Evolutionary conservation across 257 asterid genomes (phyloP), one percentile per base, ranked within the genome.

Genomic region (Ilex asprella): DNA sequence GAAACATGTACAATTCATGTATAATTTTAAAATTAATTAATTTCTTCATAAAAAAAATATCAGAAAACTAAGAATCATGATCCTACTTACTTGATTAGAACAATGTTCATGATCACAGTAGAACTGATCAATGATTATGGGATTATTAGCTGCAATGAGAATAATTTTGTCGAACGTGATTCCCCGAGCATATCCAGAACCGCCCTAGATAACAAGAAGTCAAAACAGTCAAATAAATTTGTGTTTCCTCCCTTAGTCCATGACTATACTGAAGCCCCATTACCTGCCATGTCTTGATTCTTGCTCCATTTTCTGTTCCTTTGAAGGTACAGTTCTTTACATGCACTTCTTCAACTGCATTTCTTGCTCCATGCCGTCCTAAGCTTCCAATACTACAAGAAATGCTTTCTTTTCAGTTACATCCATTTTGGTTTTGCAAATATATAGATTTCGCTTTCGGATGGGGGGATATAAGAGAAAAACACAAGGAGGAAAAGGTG

Each of bases 221-320:
- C 3, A n/a, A 49, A 49, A 49, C 14, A 49, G 14, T 49, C 5
- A 49, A 4, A 11, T 49, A 49, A 49, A 49, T 11, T 35, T 35
- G 41, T 35, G 5, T 35, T 35, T 35, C 8, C 41, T 35, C 41
- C 5, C 8, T 3, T 1, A 35, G 8, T 35, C 8, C 54, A 49
- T 3, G 16, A 49, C 6, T 11, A 49, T 11, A 49, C 14, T 6
- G 10, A 11, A 11, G 54, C 14, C 54, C 5, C 6, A 30, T 7
- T 73, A 85, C 93, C 85, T 82, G 88, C 62, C 68, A 32, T 31
- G 81, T 81, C 79, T 85, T 85, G 10, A 85, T 75, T 64, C 94
- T 70, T 39, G 83, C 84, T 68, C 94, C 94, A 55, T 82, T 79
- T 1, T 76, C 30, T 1, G 94, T 83, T 27, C 64, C 63, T 75